Conservation (phyloP, 2,329 filamentous ascomycete genomes). For the Ciborinia camelliae region DNA sequence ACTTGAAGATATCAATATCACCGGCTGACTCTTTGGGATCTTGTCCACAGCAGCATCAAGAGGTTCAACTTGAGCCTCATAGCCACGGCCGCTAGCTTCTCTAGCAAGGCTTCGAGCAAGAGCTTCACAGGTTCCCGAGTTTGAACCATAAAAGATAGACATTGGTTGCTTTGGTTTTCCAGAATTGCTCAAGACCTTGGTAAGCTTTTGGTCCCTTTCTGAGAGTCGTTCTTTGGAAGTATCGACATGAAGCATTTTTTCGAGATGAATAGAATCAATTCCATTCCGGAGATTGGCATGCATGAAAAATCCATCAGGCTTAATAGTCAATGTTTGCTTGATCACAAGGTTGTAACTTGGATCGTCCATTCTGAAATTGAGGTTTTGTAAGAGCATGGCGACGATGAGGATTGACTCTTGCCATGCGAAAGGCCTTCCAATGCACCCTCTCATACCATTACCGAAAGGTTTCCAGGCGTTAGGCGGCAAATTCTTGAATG, state of each 20-base stretch:
- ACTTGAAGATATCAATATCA: slow-evolving; percentile 65
- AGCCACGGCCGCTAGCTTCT: slow-evolving; percentile 58
- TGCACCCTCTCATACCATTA: slow-evolving; percentile 67
- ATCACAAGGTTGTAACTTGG: slow-evolving; percentile 55
- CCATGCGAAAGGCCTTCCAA: slow-evolving; percentile 71
- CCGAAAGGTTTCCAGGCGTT: slow-evolving; percentile 74
- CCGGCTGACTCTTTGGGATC: slow-evolving; percentile 57
- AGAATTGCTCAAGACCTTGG: neutral
- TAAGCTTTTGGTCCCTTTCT: neutral
- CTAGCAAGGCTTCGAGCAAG: slow-evolving; percentile 61
- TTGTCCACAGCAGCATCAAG: slow-evolving; percentile 61
- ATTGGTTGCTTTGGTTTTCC: slow-evolving; percentile 40
- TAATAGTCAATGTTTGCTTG: slow-evolving; percentile 57
- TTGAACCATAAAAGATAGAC: slow-evolving; percentile 70
- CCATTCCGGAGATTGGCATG: slow-evolving; percentile 49
- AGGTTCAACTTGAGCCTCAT: slow-evolving; percentile 48
- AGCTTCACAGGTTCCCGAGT: slow-evolving; percentile 70
- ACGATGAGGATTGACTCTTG: slow-evolving; percentile 65
- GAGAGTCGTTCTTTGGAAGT: slow-evolving; percentile 6
- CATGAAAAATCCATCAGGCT: slow-evolving; percentile 63
- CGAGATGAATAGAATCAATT: slow-evolving; percentile 44
- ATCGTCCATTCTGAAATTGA: slow-evolving; percentile 62
- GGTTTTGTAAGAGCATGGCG: slow-evolving; percentile 66
- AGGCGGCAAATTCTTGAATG: slow-evolving; percentile 61
- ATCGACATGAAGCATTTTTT: slow-evolving; percentile 37